Conservation (phyloP, 2,329 filamentous ascomycete species). For the Mycosphaerella sp. region DNA sequence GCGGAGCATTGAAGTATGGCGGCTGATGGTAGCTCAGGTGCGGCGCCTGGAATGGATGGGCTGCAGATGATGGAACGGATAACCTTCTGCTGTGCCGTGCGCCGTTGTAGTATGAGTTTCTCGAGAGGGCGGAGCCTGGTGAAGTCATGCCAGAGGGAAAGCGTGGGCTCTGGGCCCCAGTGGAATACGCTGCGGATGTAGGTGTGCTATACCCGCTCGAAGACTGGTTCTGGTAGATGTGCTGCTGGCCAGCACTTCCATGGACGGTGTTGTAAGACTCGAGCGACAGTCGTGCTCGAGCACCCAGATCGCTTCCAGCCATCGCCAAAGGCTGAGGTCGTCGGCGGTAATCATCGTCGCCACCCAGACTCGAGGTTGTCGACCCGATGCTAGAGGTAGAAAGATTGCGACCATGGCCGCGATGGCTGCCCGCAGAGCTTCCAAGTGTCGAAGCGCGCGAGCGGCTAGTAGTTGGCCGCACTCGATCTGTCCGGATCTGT, state of each 20-base stretch:
- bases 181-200: constrained; percentile 75
- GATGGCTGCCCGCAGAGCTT: constrained; percentile 57
- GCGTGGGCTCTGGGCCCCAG: constrained; percentile 67
- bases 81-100: constrained; percentile 64
- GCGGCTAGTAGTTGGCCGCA: constrained; percentile 64
- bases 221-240: constrained; percentile 60
- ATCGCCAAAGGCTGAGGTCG: constrained; percentile 78
- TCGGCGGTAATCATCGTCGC: constrained; percentile 60
- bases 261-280: constrained; percentile 58
- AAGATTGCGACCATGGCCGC: constrained; percentile 77
- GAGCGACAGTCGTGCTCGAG: constrained; percentile 57
- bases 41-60: constrained; percentile 65
- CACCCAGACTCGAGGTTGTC: constrained; percentile 60
- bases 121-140: constrained; percentile 62
- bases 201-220: constrained; percentile 74
- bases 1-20: constrained; percentile 48
- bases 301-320: constrained; percentile 56
- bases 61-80: constrained; percentile 73
- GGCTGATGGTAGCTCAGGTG: constrained; percentile 51
- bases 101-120: constrained; percentile 67
- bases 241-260: constrained; percentile 57
- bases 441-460: constrained; percentile 72
- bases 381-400: constrained; percentile 84
- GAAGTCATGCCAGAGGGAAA: constrained; percentile 64
- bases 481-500: constrained; percentile 81